Conservation (phyloP, 352 stramenopile genomes). For the Phytophthora palmivora region DNA sequence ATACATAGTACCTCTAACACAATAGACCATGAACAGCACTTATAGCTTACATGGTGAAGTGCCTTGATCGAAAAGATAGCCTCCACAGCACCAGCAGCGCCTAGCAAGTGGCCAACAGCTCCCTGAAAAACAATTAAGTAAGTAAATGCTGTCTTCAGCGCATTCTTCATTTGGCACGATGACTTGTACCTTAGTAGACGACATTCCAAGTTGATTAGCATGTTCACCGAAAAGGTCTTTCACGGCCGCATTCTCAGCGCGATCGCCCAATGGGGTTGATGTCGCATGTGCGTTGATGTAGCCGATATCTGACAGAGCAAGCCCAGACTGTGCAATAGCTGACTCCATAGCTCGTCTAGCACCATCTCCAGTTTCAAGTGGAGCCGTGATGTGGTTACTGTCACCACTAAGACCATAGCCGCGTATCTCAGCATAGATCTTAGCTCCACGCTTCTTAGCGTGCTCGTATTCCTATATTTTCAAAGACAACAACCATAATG, state of each 20-base stretch:
- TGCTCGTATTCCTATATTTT: conserved; percentile 86
- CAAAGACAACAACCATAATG: neutral
- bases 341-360: conserved; percentile 91
- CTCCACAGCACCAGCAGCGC: conserved; percentile 96
- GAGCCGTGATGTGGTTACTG: conserved; percentile 93
- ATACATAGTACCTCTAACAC: neutral
- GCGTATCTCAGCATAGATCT: conserved; percentile 95
- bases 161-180: neutral
- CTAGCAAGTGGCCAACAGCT: conserved; percentile 95
- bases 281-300: conserved; percentile 99
- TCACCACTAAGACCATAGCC: conserved; percentile 97
- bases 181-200: conserved; percentile 89
- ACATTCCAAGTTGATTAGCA: conserved; percentile 64
- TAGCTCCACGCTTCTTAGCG: conserved; percentile 91
- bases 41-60: conserved; percentile 78
- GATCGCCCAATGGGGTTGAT: conserved; percentile 97
- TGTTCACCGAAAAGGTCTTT: conserved; percentile 82
- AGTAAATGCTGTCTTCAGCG: neutral
- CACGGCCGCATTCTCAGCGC: conserved; percentile 94
- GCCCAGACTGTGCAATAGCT: conserved; percentile 82
- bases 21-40: neutral
- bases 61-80: conserved; percentile 95
- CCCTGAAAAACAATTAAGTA: conserved; percentile 45
- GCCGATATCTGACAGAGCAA: conserved; percentile 89
- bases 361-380: conserved; percentile 70